Conservation (phyloP, 2,329 filamentous ascomycete species). For the Fusarium sp. region DNA sequence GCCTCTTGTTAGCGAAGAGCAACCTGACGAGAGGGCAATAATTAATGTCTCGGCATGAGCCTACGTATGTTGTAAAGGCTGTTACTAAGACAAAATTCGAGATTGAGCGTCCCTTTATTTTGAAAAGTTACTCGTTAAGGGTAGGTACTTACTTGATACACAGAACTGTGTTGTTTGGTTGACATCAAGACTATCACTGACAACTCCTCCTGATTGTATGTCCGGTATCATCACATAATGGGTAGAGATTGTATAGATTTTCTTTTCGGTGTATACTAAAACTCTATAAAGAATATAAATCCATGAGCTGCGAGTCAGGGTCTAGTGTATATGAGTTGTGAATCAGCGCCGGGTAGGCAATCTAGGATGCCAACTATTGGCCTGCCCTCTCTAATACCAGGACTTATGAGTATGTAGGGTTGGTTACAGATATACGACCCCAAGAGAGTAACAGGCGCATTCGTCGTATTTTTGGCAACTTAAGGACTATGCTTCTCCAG, state of each 20-base stretch:
- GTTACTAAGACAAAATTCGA: background rate
- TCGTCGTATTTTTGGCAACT: slow-evolving; percentile 12
- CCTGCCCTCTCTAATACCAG: background rate
- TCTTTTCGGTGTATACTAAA: too few relatives aligned
- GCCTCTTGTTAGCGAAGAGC: background rate
- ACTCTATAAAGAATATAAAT: too few relatives aligned
- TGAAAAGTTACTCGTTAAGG: background rate
- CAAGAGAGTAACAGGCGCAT: background rate
- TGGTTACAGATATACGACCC: background rate
- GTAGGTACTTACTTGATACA: background rate
- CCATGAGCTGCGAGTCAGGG: too few relatives aligned
- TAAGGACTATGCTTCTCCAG: background rate
- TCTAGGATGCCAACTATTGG: background rate
- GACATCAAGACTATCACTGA: background rate
- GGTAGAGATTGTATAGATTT: too few relatives aligned
- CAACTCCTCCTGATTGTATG: background rate
- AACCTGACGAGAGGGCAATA: background rate
- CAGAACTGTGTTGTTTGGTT: background rate
- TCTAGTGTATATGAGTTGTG: background rate
- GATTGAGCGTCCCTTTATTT: background rate
- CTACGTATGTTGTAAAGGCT: background rate
- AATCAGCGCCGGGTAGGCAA: background rate
- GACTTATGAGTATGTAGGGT: background rate
- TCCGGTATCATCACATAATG: too few relatives aligned
- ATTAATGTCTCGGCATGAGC: background rate